Evolutionary conservation across 2,329 filamentous ascomycete species (phyloP).

Genomic region (Cladosporium sp.): DNA sequence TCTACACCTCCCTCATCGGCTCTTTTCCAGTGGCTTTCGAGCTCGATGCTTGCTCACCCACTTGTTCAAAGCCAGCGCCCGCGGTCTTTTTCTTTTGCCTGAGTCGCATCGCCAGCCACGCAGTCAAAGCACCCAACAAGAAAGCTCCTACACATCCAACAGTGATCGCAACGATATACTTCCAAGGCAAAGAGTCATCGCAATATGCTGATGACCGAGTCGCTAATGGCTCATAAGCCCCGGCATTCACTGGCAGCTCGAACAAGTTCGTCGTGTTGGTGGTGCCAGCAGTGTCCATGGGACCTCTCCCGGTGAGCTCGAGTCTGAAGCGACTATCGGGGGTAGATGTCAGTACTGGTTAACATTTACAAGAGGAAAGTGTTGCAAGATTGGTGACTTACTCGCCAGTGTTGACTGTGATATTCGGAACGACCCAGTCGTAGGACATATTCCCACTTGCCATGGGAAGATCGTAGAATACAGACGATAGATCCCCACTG

Average conservation of each 20-base stretch:
- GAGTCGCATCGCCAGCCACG: neutral
- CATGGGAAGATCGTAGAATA: neutral
- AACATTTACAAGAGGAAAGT: neutral
- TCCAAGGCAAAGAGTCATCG: neutral
- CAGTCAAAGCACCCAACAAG: neutral
- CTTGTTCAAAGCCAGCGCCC: neutral
- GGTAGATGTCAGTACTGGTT: neutral
- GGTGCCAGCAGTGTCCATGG: neutral
- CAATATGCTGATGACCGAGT: neutral
- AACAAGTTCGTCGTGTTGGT: neutral
- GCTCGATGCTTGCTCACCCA: neutral
- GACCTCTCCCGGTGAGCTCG: neutral
- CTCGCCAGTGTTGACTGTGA: neutral
- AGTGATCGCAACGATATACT: neutral
- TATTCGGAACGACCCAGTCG: neutral
- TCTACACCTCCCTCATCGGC: neutral
- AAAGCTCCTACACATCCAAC: neutral
- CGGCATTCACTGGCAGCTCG: neutral
- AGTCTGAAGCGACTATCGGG: neutral
- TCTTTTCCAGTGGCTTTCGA: neutral
- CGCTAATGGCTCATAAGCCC: neutral
- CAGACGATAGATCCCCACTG: neutral
- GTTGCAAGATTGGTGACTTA: neutral
- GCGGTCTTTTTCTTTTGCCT: neutral
- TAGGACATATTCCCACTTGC: constrained; percentile 2